Conservation (phyloP, 148 eudicot genomes). For the Nepenthes gracilis region DNA sequence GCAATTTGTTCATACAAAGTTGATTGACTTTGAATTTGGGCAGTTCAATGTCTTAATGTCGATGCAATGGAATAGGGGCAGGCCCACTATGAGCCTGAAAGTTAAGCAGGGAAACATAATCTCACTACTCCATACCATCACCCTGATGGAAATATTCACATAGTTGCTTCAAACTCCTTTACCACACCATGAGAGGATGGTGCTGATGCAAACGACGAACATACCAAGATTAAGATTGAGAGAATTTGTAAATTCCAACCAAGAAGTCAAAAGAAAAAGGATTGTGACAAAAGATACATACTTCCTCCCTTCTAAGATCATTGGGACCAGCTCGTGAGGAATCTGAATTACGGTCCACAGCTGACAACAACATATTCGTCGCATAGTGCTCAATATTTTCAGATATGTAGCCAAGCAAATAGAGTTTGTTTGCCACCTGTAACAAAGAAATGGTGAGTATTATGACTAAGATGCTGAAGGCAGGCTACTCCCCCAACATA, state of each 20-base stretch:
- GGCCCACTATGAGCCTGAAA: too few species aligned
- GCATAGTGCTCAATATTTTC: constrained; percentile 74
- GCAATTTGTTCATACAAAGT: too few species aligned
- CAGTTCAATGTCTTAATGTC: too few species aligned
- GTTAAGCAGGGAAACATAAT: too few species aligned
- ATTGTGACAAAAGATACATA: constrained; percentile 11
- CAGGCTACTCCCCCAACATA: background rate
- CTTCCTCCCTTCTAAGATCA: constrained; percentile 46
- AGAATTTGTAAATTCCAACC: background rate
- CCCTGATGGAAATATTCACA: too few species aligned
- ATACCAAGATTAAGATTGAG: too few species aligned
- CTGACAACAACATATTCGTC: constrained; percentile 60
- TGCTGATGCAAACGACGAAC: too few species aligned
- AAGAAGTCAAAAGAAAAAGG: background rate
- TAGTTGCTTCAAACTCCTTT: too few species aligned
- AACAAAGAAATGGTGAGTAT: constrained; percentile 1
- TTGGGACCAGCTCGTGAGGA: constrained; percentile 24
- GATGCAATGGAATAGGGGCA: too few species aligned
- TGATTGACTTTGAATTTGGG: too few species aligned
- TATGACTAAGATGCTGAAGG: background rate
- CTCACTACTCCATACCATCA: too few species aligned
- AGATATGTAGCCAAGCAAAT: constrained; percentile 40
- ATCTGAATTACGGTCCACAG: constrained; percentile 44
- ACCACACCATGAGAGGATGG: too few species aligned
- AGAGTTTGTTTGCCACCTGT: constrained; percentile 95